A percentile compares a stretch with the other conserved stretches of the same genome.
phyloP scores from a whole-genome alignment of 179 eudicot species.

The Nepenthes alata region DNA sequence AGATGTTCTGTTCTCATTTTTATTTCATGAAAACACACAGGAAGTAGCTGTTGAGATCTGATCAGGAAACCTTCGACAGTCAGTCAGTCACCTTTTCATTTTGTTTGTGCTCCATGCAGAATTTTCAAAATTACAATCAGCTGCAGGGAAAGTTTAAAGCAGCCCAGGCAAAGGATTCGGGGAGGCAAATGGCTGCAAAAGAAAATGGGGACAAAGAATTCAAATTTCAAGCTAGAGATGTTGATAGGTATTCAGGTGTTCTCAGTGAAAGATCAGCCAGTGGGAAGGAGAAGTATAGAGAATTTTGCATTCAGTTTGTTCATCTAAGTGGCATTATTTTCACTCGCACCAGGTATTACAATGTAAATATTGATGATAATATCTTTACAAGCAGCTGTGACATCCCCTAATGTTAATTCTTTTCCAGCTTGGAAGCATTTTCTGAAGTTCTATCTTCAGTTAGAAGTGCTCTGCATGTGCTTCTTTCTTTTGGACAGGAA shows the following conservation, averaged over 20 bases:
- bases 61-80: neutral
- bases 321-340: conserved; percentile 85
- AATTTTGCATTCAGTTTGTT: conserved; percentile 55
- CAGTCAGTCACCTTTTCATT: neutral
- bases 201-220: conserved; percentile 35
- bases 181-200: conserved; percentile 20
- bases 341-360: conserved; percentile 74
- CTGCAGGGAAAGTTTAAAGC: conserved; percentile 42
- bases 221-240: conserved; percentile 17
- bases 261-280: conserved; percentile 23
- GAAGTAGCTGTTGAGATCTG: neutral
- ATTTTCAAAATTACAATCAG: conserved; percentile 65
- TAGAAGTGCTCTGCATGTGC: conserved; percentile 44
- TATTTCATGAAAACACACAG: too few relatives aligned
- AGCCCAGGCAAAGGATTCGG: conserved; percentile 20
- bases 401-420: conserved; percentile 2
- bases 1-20: too few relatives aligned
- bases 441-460: conserved; percentile 43
- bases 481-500: conserved; percentile 64
- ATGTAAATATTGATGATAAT: conserved; percentile 1
- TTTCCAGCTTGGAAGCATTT: conserved; percentile 73
- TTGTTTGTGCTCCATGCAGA: conserved; percentile 27
- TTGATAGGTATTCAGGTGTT: conserved; percentile 11
- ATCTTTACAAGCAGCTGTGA: neutral
- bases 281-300: conserved; percentile 33